Conservation (phyloP, 441 rosid genomes). For the Mallotus repandus region DNA sequence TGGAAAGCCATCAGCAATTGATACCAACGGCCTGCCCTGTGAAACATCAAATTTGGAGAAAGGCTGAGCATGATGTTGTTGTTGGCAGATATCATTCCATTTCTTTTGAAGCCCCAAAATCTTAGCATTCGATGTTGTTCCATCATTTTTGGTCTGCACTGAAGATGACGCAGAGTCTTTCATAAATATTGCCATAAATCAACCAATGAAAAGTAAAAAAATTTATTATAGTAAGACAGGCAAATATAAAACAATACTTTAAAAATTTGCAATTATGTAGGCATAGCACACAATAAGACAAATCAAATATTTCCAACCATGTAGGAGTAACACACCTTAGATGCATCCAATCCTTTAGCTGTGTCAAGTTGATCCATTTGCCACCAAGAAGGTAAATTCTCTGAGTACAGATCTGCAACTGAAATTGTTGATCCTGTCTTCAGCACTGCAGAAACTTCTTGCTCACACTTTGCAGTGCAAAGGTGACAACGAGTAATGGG, state of each 20-base stretch:
- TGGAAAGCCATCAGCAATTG: conserved; percentile 19
- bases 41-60: conserved; percentile 34
- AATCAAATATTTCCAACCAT: conserved; percentile 20
- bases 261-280: not conserved
- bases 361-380: conserved; percentile 46
- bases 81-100: conserved; percentile 57
- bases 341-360: conserved; percentile 32
- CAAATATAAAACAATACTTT: not conserved
- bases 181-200: conserved; percentile 24
- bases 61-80: conserved; percentile 47
- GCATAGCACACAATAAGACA: not conserved
- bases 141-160: conserved; percentile 68
- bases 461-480: conserved; percentile 62
- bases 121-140: conserved; percentile 36
- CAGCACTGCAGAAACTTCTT: conserved; percentile 44
- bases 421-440: conserved; percentile 41
- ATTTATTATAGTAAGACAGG: not conserved
- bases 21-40: conserved; percentile 29
- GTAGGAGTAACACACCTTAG: conserved; percentile 41
- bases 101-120: conserved; percentile 47
- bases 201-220: not conserved
- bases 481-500: conserved; percentile 44
- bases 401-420: conserved; percentile 46
- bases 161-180: conserved; percentile 38
- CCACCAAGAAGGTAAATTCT: conserved; percentile 61